Base-by-base conservation (phyloP, 306 rosid species). In the Vigna unguiculata region DNA sequence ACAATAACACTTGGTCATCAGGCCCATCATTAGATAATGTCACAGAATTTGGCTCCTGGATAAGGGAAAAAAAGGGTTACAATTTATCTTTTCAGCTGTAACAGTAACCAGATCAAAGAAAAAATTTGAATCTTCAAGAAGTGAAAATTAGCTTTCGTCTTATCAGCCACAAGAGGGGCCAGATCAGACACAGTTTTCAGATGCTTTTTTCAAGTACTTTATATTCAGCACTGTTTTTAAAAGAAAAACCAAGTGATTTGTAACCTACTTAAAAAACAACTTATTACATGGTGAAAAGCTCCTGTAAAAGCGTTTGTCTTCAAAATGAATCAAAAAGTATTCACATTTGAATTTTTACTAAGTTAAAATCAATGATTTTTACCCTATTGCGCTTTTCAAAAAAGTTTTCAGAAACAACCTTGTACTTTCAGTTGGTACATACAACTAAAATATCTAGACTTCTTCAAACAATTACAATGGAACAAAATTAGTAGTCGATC, bases 41-140 rank as follows among this genome's bases (percentile, higher is more conserved):
- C 51, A 64, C 73, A 60, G 69, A 82, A 83, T 54, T 87, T 67
- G 85, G 90, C 83, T 87, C 96, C 82, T 85, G 84, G 4, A 74
- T 67, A 84, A 40, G 78, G 73, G 48, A 12, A 24, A 54, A 54
- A 66, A 66, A 60, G 20, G 7, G 43, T 73, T 82, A 65, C 61
- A 72, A 45, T 43, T 47, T 12, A 75, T 57, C 40, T 21, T 48
- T 66, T 52, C 71, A 38, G 38, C 65, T 52, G 52, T 12, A 61
- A 69, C 69, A 69, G 25, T 6, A 34, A 66, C 74, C 45, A 66
- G 11, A 65, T 36, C 52, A 77, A 71, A 21, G 47, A 19, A 12
- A 12, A 36, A 71, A 15, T 21, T 2, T 54, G 15, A 3, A 19
- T 51, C 93, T 80, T 81, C 81, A 3, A 72, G 76, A 85, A 80